Evolutionary conservation across 331 rosid genomes (phyloP).

Genomic region (Cydonia oblonga): DNA sequence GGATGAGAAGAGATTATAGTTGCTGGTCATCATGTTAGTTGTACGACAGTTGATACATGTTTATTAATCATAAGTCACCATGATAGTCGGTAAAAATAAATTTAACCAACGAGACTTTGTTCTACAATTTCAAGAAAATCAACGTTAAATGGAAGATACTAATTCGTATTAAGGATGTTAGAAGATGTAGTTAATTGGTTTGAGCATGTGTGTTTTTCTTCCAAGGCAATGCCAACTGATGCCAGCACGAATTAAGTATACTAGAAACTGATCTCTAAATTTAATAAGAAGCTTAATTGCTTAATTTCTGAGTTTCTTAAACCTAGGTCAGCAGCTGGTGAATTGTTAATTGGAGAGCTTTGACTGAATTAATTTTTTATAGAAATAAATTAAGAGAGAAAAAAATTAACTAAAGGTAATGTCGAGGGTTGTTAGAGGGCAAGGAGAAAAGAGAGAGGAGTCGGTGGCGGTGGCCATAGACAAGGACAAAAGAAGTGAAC

Average conservation of each 20-base stretch:
- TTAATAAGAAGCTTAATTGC: not conserved
- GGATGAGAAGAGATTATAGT: no score
- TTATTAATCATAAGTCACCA: not conserved
- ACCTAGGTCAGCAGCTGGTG: not conserved
- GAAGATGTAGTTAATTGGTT: not conserved
- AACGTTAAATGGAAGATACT: not conserved
- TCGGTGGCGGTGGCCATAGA: conserved; percentile 67
- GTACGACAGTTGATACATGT: no score
- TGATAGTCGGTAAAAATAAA: not conserved
- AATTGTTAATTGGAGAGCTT: not conserved
- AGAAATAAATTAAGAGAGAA: not conserved
- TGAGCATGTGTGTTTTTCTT: not conserved
- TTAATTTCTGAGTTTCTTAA: not conserved
- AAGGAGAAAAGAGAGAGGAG: conserved; percentile 13
- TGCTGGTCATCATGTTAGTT: no score
- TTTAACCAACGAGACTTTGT: not conserved
- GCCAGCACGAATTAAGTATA: not conserved
- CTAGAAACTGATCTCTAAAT: not conserved
- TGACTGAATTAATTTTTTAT: not conserved
- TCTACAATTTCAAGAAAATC: not conserved
- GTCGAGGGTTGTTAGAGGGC: not conserved
- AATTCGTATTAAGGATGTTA: not conserved
- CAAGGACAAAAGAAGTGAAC: conserved; percentile 64
- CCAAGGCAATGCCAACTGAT: not conserved
- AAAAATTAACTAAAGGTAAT: no score